phyloP scores from a whole-genome alignment of 2,329 filamentous ascomycete species.

The Microcyclosporella mali region DNA sequence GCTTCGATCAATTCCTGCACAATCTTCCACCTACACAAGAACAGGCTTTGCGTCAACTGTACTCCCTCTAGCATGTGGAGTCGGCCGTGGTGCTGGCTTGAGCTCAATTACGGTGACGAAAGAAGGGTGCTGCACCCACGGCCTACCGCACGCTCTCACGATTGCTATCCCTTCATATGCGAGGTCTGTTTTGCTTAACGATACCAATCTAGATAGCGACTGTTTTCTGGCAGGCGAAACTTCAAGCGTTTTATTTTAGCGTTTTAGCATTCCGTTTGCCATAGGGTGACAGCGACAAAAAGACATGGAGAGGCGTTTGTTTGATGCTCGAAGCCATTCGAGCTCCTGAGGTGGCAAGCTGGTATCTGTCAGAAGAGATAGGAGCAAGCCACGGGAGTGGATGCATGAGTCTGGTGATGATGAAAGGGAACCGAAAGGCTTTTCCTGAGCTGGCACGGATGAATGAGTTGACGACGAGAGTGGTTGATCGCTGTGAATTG shows the following conservation, averaged over 20 bases:
- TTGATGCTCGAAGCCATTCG: neutral
- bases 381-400: too few species aligned
- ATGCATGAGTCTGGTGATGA: too few species aligned
- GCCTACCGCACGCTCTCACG: neutral
- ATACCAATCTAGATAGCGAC: slow-evolving; percentile 25
- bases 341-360: too few species aligned
- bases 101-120: neutral
- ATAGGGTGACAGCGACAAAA: slow-evolving; percentile 31
- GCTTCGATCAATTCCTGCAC: slow-evolving; percentile 48
- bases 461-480: too few species aligned
- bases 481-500: too few species aligned
- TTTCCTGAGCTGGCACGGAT: too few species aligned
- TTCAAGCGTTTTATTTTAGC: neutral
- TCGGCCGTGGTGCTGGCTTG: slow-evolving; percentile 10
- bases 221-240: neutral
- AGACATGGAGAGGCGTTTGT: slow-evolving; percentile 17
- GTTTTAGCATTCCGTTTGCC: slow-evolving; percentile 26
- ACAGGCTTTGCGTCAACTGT: slow-evolving; percentile 39
- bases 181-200: slow-evolving; percentile 14
- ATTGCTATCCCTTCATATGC: slow-evolving; percentile 4
- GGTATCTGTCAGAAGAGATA: too few species aligned
- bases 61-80: slow-evolving; percentile 32
- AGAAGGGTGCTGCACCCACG: slow-evolving; percentile 3
- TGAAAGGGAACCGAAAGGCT: too few species aligned
- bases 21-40: slow-evolving; percentile 41